Percentiles rank a stretch among this genome's conserved stretches.
Evolutionary conservation across 306 rosid species (phyloP).

Genomic region (Fagus sylvatica): DNA sequence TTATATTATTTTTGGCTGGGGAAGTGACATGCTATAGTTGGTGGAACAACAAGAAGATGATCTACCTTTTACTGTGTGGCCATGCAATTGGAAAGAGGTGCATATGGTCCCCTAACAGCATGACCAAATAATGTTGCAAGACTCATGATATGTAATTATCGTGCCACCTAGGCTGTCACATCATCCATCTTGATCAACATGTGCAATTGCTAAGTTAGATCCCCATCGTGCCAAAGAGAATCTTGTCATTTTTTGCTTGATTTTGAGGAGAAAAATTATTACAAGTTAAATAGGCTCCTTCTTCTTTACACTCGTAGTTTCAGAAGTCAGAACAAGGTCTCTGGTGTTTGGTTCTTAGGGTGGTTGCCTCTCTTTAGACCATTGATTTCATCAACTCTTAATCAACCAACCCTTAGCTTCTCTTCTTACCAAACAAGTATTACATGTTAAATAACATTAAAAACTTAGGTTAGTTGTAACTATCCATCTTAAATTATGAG

Average conservation of each 20-base stretch:
- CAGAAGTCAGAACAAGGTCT: too few relatives aligned
- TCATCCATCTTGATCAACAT: slow-evolving; percentile 44
- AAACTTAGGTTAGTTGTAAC: too few relatives aligned
- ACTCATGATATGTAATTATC: slow-evolving; percentile 53
- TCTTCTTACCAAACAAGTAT: too few relatives aligned
- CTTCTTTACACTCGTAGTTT: too few relatives aligned
- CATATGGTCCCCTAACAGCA: slow-evolving; percentile 67
- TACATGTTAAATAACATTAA: too few relatives aligned
- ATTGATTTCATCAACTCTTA: too few relatives aligned
- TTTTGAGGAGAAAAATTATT: background rate
- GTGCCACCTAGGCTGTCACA: slow-evolving; percentile 60
- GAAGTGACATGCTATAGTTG: background rate
- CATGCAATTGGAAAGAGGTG: background rate
- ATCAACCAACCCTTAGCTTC: too few relatives aligned
- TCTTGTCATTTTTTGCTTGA: background rate
- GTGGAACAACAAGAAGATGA: background rate
- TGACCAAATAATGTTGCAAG: slow-evolving; percentile 42
- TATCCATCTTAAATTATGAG: too few relatives aligned
- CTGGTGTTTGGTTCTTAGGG: too few relatives aligned
- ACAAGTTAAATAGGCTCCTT: background rate
- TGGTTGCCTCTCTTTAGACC: too few relatives aligned
- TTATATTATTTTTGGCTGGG: background rate
- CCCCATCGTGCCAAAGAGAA: slow-evolving; percentile 36
- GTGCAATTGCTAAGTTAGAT: slow-evolving; percentile 50
- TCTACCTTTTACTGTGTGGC: slow-evolving; percentile 15